Conservation (phyloP, 352 stramenopile species). For the Phytopythium oedochilum region DNA sequence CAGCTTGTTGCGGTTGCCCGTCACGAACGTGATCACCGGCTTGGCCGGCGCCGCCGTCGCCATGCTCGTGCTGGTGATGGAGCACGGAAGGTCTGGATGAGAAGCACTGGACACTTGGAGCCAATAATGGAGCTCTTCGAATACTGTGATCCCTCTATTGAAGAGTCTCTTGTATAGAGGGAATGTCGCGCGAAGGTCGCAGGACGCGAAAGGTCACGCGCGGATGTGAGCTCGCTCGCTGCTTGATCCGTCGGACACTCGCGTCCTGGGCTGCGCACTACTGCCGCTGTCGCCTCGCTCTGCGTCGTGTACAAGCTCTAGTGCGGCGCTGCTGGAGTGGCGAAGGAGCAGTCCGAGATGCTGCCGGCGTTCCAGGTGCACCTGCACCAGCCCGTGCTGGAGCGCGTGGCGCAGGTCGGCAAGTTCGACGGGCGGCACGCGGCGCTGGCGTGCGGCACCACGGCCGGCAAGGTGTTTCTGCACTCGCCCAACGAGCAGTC, state of each 20-base stretch:
- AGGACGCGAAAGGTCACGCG: slow-evolving; percentile 1
- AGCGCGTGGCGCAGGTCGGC: slow-evolving; percentile 66
- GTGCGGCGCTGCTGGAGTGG: too few species aligned
- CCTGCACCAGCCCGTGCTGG: slow-evolving; percentile 72
- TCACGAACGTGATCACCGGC: slow-evolving; percentile 78
- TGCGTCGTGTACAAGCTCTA: too few species aligned
- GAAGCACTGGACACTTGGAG: too few species aligned
- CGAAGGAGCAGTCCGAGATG: slow-evolving; percentile 20
- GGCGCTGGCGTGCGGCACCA: slow-evolving; percentile 79
- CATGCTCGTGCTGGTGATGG: too few species aligned
- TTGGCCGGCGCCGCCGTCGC: slow-evolving; percentile 15
- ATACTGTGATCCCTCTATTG: not conserved
- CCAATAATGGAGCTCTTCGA: too few species aligned
- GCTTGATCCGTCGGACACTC: not conserved
- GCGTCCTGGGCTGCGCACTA: too few species aligned
- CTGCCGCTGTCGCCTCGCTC: too few species aligned
- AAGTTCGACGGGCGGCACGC: slow-evolving; percentile 82
- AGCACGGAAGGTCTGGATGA: too few species aligned
- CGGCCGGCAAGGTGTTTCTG: slow-evolving; percentile 89
- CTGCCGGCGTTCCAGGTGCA: slow-evolving; percentile 79
- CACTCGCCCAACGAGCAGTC: slow-evolving; percentile 84
- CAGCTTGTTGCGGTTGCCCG: slow-evolving; percentile 86
- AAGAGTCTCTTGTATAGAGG: not conserved
- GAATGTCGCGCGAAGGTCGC: not conserved
- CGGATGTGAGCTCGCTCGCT: too few species aligned